Evolutionary conservation across 2,329 filamentous ascomycete species (phyloP).

Genomic region (Escovopsis weberi): DNA sequence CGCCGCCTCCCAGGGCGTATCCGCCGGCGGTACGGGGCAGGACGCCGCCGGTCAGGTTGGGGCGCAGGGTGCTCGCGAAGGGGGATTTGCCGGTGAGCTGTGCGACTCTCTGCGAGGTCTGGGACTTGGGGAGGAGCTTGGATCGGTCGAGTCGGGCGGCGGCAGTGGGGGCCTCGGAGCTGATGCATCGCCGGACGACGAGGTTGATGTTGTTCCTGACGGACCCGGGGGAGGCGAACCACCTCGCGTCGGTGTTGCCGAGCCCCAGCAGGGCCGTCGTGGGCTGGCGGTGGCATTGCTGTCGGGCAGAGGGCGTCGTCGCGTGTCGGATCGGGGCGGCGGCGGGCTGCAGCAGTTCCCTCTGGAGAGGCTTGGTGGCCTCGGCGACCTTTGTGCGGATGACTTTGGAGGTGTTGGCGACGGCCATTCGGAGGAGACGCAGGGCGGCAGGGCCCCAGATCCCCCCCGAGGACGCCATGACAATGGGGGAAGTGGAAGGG

Average conservation of each 20-base stretch:
- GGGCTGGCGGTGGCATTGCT: constrained; percentile 31
- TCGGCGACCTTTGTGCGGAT: constrained; percentile 35
- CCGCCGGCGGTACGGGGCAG: constrained; percentile 76
- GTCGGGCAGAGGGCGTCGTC: constrained; percentile 17
- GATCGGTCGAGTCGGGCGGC: constrained; percentile 28
- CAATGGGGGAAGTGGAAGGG: constrained; percentile 9
- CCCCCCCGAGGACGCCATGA: constrained; percentile 42
- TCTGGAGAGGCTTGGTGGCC: constrained; percentile 29
- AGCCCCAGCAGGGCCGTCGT: constrained; percentile 35
- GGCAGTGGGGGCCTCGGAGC: constrained; percentile 16
- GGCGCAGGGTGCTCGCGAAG: constrained; percentile 77
- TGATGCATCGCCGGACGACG: constrained; percentile 37
- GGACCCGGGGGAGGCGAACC: constrained; percentile 29
- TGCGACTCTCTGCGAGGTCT: constrained; percentile 35
- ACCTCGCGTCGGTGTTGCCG: constrained; percentile 28
- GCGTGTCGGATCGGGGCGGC: constrained; percentile 19
- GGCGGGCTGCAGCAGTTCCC: constrained; percentile 29
- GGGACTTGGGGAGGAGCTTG: constrained; percentile 34
- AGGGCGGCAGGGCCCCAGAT: constrained; percentile 42
- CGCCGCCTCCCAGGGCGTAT: constrained; percentile 63
- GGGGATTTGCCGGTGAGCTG: constrained; percentile 63
- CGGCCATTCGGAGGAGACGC: constrained; percentile 38
- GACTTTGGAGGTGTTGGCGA: constrained; percentile 34
- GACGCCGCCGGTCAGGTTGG: constrained; percentile 80
- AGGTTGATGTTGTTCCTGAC: constrained; percentile 26